These are phyloP conservation scores for Sporothrix protearum DNA, from an alignment of 2,329 filamentous ascomycete species.

Conservation along the genomic window DNA sequence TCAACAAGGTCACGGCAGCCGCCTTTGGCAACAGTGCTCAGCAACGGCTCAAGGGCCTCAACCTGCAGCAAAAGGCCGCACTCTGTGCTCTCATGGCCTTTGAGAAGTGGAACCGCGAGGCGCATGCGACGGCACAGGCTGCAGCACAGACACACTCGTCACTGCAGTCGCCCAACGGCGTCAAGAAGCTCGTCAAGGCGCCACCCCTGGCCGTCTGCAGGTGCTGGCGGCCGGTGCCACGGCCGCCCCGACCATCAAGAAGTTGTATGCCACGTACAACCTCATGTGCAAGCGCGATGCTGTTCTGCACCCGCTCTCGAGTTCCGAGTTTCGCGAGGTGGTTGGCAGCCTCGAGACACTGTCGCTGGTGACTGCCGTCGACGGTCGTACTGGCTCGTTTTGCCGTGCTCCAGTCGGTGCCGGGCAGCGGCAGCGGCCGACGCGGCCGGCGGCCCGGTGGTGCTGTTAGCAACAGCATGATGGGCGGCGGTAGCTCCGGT, in stretches of 20 bases:
- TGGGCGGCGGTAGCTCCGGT: slow-evolving; percentile 52
- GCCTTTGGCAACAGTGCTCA: slow-evolving; percentile 86
- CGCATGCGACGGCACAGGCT: slow-evolving; percentile 37
- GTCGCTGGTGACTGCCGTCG: slow-evolving; percentile 69
- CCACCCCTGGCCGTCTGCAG: slow-evolving; percentile 33
- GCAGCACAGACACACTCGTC: slow-evolving; percentile 14
- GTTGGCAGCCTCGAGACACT: slow-evolving; percentile 84
- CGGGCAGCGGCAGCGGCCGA: slow-evolving; percentile 54
- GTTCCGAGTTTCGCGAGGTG: slow-evolving; percentile 91
- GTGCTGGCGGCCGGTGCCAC: slow-evolving; percentile 50
- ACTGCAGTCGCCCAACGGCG: slow-evolving; percentile 16
- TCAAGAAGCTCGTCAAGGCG: slow-evolving; percentile 23
- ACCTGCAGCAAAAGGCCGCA: slow-evolving; percentile 93
- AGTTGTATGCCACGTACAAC: slow-evolving; percentile 79
- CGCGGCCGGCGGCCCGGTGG: slow-evolving; percentile 26
- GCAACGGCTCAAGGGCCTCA: slow-evolving; percentile 80
- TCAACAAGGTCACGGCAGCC: slow-evolving; percentile 85
- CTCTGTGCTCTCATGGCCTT: slow-evolving; percentile 83
- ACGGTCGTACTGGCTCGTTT: slow-evolving; percentile 68
- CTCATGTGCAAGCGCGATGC: slow-evolving; percentile 80
- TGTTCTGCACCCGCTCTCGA: slow-evolving; percentile 83
- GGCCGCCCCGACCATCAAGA: slow-evolving; percentile 74
- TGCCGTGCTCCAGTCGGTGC: slow-evolving; percentile 63
- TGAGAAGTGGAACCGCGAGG: slow-evolving; percentile 67
- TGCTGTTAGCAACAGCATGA: slow-evolving; percentile 41